Evolutionary conservation across 768 basidiomycete species (phyloP).

Genomic region (Exidia glandulosa): DNA sequence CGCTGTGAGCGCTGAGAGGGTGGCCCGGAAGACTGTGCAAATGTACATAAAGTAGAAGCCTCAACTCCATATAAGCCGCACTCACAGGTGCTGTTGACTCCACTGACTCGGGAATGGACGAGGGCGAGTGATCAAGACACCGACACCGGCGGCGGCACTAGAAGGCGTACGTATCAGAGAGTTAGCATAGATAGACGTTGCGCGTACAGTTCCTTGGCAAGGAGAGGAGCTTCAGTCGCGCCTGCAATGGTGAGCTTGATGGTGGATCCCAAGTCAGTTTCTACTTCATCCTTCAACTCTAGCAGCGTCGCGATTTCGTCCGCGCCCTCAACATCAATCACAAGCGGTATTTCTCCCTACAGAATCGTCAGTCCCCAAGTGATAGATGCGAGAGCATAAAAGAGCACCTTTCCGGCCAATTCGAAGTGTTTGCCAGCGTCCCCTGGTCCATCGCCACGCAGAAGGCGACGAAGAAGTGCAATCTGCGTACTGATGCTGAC

Average conservation of each 20-base stretch:
- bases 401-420: conserved; percentile 39
- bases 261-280: conserved; percentile 37
- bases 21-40: conserved; percentile 21
- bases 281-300: conserved; percentile 56
- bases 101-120: conserved; percentile 25
- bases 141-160: conserved; percentile 16
- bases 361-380: conserved; percentile 5
- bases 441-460: conserved; percentile 20
- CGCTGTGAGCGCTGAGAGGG: conserved; percentile 21
- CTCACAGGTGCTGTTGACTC: conserved; percentile 20
- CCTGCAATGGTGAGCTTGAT: conserved; percentile 56
- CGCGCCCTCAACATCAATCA: conserved; percentile 55
- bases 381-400: not conserved
- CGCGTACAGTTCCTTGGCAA: conserved; percentile 55
- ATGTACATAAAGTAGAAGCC: not conserved
- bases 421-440: conserved; percentile 49
- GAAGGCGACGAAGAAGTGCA: conserved; percentile 20
- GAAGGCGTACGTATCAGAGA: not conserved
- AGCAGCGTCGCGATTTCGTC: conserved; percentile 66
- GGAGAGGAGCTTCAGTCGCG: conserved; percentile 50
- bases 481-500: conserved; percentile 27
- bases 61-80: too few species aligned
- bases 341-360: conserved; percentile 53
- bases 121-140: conserved; percentile 26
- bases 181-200: not conserved